phyloP scores from a whole-genome alignment of 352 stramenopile genomes.

The Pilasporangium apinafurcum region DNA sequence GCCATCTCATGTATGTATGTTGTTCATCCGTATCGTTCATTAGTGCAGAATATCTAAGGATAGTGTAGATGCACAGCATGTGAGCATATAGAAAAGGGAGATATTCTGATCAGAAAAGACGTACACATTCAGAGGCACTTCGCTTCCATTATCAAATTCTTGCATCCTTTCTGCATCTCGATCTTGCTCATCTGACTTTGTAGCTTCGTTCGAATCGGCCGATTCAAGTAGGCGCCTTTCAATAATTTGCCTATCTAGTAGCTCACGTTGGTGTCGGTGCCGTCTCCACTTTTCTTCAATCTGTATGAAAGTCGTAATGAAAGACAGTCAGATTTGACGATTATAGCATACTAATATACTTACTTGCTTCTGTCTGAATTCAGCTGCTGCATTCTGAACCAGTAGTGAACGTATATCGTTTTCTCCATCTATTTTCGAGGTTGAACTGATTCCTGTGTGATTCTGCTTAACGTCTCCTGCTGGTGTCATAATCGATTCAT shows the following conservation, averaged over 20 bases:
- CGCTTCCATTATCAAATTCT: not conserved
- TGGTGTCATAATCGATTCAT: no score
- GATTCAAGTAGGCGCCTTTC: not conserved
- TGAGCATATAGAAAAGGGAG: no score
- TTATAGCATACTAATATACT: no score
- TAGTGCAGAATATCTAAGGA: slow-evolving; percentile 26
- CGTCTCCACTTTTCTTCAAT: not conserved
- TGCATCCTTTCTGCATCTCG: not conserved
- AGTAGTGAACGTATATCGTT: no score
- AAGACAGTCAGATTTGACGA: no score
- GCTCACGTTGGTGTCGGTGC: slow-evolving; percentile 3
- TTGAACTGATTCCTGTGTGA: no score
- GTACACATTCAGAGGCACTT: no score
- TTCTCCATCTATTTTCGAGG: no score
- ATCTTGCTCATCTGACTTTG: slow-evolving; percentile 1
- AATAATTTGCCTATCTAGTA: slow-evolving; percentile 6
- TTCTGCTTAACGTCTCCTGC: no score
- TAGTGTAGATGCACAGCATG: not conserved
- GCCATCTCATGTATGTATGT: slow-evolving; percentile 53
- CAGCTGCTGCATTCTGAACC: no score
- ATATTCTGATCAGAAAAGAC: no score
- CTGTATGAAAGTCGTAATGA: not conserved
- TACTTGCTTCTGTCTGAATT: no score
- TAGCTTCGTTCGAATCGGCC: slow-evolving; percentile 2
- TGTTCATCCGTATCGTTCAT: slow-evolving; percentile 27